Evolutionary conservation across 1,284 basidiomycete genomes (phyloP).

Genomic region (Boletus smithii): DNA sequence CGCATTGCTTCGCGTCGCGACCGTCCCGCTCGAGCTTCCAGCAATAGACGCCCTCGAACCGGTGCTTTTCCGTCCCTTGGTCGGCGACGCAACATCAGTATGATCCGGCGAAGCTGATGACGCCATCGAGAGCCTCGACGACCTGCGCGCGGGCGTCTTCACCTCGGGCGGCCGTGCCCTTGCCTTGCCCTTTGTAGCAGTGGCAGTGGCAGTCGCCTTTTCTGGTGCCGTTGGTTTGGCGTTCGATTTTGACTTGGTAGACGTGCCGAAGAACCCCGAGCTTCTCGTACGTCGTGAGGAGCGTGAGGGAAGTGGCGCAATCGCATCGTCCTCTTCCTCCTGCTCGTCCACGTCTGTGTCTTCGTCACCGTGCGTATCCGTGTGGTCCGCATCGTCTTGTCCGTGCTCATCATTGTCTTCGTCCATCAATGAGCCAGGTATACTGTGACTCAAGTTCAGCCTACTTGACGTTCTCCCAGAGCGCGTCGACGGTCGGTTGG

Average conservation of each 20-base stretch:
- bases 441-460: constrained; percentile 35
- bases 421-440: constrained; percentile 56
- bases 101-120: constrained; percentile 29
- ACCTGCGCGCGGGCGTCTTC: constrained; percentile 30
- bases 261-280: constrained; percentile 16
- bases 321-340: constrained; percentile 44
- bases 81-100: constrained; percentile 23
- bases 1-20: constrained; percentile 25
- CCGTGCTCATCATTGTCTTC: constrained; percentile 40
- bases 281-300: constrained; percentile 27
- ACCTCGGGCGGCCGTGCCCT: constrained; percentile 16
- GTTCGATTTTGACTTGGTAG: constrained; percentile 12
- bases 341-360: constrained; percentile 21
- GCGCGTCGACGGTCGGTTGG: constrained; percentile 1
- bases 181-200: constrained; percentile 14
- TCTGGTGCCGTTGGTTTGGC: not conserved
- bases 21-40: constrained; percentile 10
- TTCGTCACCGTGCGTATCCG: constrained; percentile 27
- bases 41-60: constrained; percentile 9
- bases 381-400: constrained; percentile 16
- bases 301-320: constrained; percentile 48
- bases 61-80: constrained; percentile 22
- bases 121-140: constrained; percentile 31
- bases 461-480: constrained; percentile 15
- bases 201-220: not conserved